Conservation (phyloP, 2,329 filamentous ascomycete genomes). For the Cryphonectria parasitica region DNA sequence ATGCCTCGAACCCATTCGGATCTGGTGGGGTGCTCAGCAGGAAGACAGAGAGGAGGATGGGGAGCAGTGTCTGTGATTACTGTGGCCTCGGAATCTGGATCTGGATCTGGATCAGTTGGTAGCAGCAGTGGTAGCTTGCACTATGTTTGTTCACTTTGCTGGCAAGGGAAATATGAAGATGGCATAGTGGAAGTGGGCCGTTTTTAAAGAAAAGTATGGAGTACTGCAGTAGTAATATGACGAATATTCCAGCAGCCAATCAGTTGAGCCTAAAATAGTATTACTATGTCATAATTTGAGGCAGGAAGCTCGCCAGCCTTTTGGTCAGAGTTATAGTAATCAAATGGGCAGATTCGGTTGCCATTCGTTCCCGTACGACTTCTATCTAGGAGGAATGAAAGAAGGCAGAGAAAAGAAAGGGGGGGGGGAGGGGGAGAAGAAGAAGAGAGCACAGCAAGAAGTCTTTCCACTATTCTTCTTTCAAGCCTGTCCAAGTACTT, state of each 20-base stretch:
- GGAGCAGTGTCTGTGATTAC: too few species aligned
- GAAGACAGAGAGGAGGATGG: too few species aligned
- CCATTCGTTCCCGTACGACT: not conserved
- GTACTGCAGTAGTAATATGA: not conserved
- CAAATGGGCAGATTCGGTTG: not conserved
- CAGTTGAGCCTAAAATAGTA: conserved; percentile 10
- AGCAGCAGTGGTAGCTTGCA: too few species aligned
- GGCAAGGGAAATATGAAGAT: not conserved
- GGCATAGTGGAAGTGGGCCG: not conserved
- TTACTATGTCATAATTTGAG: not conserved
- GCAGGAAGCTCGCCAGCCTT: not conserved
- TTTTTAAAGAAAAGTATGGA: not conserved
- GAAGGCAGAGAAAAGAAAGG: not conserved
- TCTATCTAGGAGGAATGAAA: not conserved
- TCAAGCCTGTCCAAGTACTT: not conserved
- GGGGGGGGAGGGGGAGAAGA: not conserved
- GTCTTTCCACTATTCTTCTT: not conserved
- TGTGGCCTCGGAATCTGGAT: too few species aligned
- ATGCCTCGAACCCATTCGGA: too few species aligned
- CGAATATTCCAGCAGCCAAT: conserved; percentile 1
- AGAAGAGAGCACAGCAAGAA: not conserved
- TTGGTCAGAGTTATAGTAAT: too few species aligned
- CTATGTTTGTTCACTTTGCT: too few species aligned
- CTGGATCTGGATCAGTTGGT: too few species aligned
- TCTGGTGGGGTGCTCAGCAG: too few species aligned